Percentiles rank a stretch among this genome's conserved stretches.
These are phyloP conservation scores for Neonectria neomacrospora DNA, from an alignment of 2,329 filamentous ascomycete genomes.

Conservation along the genomic window DNA sequence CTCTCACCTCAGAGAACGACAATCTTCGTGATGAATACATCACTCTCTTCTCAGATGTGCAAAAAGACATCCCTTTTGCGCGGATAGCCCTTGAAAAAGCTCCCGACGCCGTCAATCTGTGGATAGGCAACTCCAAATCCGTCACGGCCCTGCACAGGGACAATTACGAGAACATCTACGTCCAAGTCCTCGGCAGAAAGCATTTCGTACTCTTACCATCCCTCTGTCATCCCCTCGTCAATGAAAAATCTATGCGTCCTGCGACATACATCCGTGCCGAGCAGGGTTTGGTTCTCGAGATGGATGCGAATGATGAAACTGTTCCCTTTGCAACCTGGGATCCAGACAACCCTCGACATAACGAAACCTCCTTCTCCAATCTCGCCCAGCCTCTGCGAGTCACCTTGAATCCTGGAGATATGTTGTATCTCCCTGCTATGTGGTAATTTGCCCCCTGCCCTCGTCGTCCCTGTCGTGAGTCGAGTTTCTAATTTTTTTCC, in stretches of 20 bases:
- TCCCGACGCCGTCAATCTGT: constrained; percentile 84
- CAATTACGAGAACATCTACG: constrained; percentile 87
- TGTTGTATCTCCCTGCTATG: constrained; percentile 84
- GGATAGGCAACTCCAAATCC: constrained; percentile 79
- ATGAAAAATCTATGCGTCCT: constrained; percentile 67
- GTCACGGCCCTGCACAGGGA: constrained; percentile 82
- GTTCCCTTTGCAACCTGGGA: constrained; percentile 82
- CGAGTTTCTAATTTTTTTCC: neutral
- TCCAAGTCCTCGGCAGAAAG: constrained; percentile 78
- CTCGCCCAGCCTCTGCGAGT: constrained; percentile 72
- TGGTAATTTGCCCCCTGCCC: constrained; percentile 64
- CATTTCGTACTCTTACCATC: constrained; percentile 82
- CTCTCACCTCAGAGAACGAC: constrained; percentile 71
- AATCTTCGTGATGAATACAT: constrained; percentile 81
- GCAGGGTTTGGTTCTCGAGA: constrained; percentile 44
- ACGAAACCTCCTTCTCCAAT: constrained; percentile 67
- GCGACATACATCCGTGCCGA: constrained; percentile 67
- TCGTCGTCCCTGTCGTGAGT: neutral
- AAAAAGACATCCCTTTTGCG: constrained; percentile 74
- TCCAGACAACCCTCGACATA: constrained; percentile 66
- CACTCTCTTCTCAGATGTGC: constrained; percentile 71
- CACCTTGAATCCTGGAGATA: constrained; percentile 77
- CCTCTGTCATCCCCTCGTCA: constrained; percentile 74
- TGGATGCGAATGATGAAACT: constrained; percentile 48
- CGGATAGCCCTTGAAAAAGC: constrained; percentile 72